Percentiles rank a stretch among this genome's conserved stretches.
Evolutionary conservation across 1,284 basidiomycete species (phyloP).

Genomic region (Malassezia equina): DNA sequence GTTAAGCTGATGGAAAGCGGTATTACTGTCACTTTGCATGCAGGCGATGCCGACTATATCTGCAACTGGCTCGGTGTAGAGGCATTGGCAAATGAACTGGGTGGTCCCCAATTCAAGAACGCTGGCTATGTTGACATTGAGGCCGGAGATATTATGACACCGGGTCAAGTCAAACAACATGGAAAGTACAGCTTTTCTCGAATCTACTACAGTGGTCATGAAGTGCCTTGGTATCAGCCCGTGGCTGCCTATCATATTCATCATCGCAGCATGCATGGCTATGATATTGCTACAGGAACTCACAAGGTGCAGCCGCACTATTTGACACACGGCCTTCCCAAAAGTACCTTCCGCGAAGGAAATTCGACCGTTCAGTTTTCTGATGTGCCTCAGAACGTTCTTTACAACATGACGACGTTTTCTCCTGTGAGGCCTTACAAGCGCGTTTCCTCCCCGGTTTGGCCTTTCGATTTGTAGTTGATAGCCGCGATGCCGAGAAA

Average conservation of each 20-base stretch:
- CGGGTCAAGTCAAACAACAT: constrained; percentile 26
- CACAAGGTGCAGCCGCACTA: constrained; percentile 3
- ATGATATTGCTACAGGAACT: constrained; percentile 24
- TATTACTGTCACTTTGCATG: constrained; percentile 24
- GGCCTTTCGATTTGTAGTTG: neutral
- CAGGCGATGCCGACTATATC: constrained; percentile 33
- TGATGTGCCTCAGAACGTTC: constrained; percentile 12
- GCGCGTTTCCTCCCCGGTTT: too few species aligned
- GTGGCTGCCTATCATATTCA: constrained; percentile 23
- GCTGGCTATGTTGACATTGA: constrained; percentile 26
- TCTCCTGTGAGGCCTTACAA: neutral
- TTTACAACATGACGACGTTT: constrained; percentile 21
- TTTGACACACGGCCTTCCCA: constrained; percentile 13
- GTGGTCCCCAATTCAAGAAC: constrained; percentile 17
- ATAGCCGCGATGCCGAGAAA: too few species aligned
- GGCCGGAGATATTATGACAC: constrained; percentile 15
- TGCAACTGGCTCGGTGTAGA: constrained; percentile 30
- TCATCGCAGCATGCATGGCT: constrained; percentile 20
- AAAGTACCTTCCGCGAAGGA: constrained; percentile 21
- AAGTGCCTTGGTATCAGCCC: constrained; percentile 34
- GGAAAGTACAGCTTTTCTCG: constrained; percentile 26
- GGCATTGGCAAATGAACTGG: constrained; percentile 21
- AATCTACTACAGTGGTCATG: constrained; percentile 31
- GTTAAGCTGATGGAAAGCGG: constrained; percentile 22
- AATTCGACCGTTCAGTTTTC: constrained; percentile 22